Evolutionary conservation across 192 early-diverging fungal genomes (phyloP), one percentile per base, ranked within the genome.

Genomic region (Coemansia sp.): DNA sequence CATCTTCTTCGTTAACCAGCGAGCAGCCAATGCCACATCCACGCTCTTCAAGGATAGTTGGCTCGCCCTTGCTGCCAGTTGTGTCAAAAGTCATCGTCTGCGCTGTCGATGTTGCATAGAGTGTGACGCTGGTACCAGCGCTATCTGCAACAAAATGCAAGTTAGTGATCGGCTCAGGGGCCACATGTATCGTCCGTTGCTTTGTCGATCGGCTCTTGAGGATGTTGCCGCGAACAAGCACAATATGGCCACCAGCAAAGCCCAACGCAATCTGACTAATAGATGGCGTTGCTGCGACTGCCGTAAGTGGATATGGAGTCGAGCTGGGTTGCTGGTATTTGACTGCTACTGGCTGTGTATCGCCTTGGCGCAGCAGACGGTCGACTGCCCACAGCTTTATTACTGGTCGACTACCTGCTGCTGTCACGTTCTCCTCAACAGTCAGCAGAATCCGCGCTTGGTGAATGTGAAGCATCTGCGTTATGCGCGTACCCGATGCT

Each of bases 211-310:
- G 82, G 58, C 92, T 90, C 52, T 88, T 87, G 31, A 86, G 85
- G 16, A 97, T 78, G 69, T 94, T 92, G 5, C 94, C 92, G 31
- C 89, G 85, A 18, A 92, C 85, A 31, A 95, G 76, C 21, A 96
- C 75, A 0, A 96, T 94, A 4, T 91, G 87, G 12, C 97, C 97
- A 65, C 94, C 95, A 22, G 93, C 92, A 60, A 98, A 81, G 3
- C 95, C 97, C 31, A 97, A 79, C 14, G 97, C 97, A 14, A 95
- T 82, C 74, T 96, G 97, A 6, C 90, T 88, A 7, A 94, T 62
- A 10, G 86, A 84, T 48, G 93, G 90, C 19, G 69, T 72, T 0
- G 68, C 68, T 3, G 73, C 65, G 0, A 82, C 69, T 1, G 74
- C 76, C 1, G 78, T 80, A 22, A 83, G 65, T 49, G 75, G 81